Conservation (phyloP, 352 stramenopile genomes). For the Plasmopara viticola region DNA sequence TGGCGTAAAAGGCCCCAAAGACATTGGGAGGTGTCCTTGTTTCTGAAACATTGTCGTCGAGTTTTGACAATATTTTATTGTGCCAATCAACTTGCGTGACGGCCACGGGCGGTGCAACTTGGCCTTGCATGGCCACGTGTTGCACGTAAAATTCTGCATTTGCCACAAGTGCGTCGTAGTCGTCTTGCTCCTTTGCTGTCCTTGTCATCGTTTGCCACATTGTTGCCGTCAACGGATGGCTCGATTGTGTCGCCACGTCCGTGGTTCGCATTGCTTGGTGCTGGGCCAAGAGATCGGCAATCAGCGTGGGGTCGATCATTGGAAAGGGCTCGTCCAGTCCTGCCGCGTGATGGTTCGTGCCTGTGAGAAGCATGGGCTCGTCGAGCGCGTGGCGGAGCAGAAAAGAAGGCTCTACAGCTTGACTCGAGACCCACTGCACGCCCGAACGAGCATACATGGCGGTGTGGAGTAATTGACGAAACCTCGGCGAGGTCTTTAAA, state of each 20-base stretch:
- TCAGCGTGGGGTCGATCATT: conserved; percentile 22
- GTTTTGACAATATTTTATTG: conserved; percentile 21
- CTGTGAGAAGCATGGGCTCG: conserved; percentile 40
- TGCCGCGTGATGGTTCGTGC: conserved; percentile 26
- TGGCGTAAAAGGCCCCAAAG: conserved; percentile 48
- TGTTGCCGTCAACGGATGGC: conserved; percentile 25
- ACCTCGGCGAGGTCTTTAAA: conserved; percentile 41
- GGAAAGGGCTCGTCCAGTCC: conserved; percentile 30
- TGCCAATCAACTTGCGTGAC: conserved; percentile 57
- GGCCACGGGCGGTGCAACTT: conserved; percentile 37
- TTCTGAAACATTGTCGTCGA: not conserved
- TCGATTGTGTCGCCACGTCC: conserved; percentile 37
- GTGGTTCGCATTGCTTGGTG: conserved; percentile 27
- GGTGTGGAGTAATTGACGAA: conserved; percentile 40
- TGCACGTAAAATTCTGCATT: conserved; percentile 55
- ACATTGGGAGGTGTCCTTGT: conserved; percentile 27
- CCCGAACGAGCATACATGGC: conserved; percentile 48
- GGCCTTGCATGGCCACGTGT: conserved; percentile 27
- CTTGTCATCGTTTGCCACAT: conserved; percentile 19
- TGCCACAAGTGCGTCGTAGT: conserved; percentile 17
- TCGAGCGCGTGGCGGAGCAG: conserved; percentile 37
- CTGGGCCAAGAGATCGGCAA: conserved; percentile 32
- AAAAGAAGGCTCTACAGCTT: conserved; percentile 27
- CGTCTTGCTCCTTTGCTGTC: not conserved
- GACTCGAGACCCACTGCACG: conserved; percentile 30